phyloP scores from a whole-genome alignment of 1,284 basidiomycete genomes.

The Mycosarcoma maydis region DNA sequence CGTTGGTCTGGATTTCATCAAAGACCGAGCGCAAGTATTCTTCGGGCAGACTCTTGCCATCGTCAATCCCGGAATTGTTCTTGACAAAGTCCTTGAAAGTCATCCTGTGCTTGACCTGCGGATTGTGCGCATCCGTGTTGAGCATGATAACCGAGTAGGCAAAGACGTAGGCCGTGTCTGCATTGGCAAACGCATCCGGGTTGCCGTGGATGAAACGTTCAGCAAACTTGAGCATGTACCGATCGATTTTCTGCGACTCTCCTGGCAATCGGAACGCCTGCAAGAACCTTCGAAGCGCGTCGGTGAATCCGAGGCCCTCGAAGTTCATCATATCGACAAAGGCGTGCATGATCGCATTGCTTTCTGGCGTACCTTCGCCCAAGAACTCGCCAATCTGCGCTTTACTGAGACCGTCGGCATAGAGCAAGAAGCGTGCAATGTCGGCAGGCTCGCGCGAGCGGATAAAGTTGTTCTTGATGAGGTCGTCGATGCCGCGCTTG shows the following conservation, averaged over 20 bases:
- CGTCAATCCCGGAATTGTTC: constrained; percentile 67
- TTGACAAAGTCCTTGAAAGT: constrained; percentile 65
- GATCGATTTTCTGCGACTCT: constrained; percentile 67
- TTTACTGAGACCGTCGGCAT: constrained; percentile 93
- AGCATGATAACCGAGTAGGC: constrained; percentile 67
- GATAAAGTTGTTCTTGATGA: constrained; percentile 90
- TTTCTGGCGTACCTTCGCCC: constrained; percentile 71
- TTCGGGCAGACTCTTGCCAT: constrained; percentile 63
- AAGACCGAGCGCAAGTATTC: constrained; percentile 60
- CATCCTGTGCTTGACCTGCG: constrained; percentile 67
- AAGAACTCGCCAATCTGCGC: constrained; percentile 97
- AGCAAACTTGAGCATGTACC: constrained; percentile 67
- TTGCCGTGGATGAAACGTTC: constrained; percentile 65
- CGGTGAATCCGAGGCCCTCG: constrained; percentile 59
- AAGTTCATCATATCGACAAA: constrained; percentile 67
- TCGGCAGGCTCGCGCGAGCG: constrained; percentile 78
- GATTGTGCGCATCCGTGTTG: constrained; percentile 67
- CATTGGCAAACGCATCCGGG: constrained; percentile 63
- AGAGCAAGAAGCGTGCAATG: constrained; percentile 86
- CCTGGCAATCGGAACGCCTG: constrained; percentile 66
- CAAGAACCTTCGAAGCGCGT: constrained; percentile 62
- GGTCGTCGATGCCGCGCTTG: constrained; percentile 83
- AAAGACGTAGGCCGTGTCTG: constrained; percentile 67
- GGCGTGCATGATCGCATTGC: constrained; percentile 67
- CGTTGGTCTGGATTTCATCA: constrained; percentile 65